Evolutionary conservation across 108 stramenopile genomes (phyloP), one percentile per base, ranked within the genome.

Genomic region (Discostella stelligeroides): DNA sequence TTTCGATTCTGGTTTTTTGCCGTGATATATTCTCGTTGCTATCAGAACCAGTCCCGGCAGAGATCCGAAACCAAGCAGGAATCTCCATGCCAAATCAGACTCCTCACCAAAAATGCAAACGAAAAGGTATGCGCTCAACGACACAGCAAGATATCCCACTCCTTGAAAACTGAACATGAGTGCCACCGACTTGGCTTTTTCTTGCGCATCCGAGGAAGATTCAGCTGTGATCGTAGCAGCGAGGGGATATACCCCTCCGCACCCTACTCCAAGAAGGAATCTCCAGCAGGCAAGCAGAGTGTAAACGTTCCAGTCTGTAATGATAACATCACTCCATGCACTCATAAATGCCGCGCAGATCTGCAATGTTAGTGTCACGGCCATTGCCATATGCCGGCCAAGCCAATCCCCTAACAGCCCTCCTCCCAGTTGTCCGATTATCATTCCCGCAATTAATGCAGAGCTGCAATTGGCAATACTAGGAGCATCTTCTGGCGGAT

Each of bases 231-330:
- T 58, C 0, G 84, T 86, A 13, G 94, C 94, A n/a, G 94, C 91
- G 54, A 95, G 67, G 0, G 94, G 94, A 73, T 92, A 95, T 0
- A 95, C 91, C 9, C 89, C 91, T 21, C 94, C 94, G 38, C 88
- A 87, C 9, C 94, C 94, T 42, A 95, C 65, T 8, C 91, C 94
- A 40, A 92, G 68, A 17, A 92, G 11, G 51, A 92, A 92, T 45
- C 94, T 68, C 70, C 87, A 92, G 13, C 66, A 21, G 21, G 88
- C 84, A 71, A 94, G 55, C 18, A 47, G n/a, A n/a, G 61, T 30
- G 62, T 75, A 82, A n/a, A 82, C 48, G 56, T 73, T 61, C 38
- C 76, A 65, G 27, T 53, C 27, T 28, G 38, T 28, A 10, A 64
- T 21, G 59, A 45, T 49, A 8, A 51, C 18, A 43, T 24, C 62